Base-by-base conservation (phyloP, 2,329 filamentous ascomycete genomes). In the Talaromyces sp. region DNA sequence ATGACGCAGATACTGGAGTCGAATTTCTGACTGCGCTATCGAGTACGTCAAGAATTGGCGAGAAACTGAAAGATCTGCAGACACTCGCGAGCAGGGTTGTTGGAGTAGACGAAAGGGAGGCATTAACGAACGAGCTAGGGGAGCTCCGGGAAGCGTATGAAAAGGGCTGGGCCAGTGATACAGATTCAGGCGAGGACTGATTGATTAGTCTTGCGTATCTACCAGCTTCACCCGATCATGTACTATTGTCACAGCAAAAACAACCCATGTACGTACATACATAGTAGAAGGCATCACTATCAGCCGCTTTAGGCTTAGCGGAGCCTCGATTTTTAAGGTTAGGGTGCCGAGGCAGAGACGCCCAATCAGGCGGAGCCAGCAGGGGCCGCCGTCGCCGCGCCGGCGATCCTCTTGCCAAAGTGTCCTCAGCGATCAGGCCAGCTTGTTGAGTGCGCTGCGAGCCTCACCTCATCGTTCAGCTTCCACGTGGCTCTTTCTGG, bases 121-220 rank as follows among this genome's bases (percentile, higher is more conserved):
- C 82, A 2, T 80, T 98, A n/a, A 85, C 86, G 53, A 95, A 96
- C 70, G 87, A 89, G 13, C 80, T 99, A 44, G 87, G 89, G 27
- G 88, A 90, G 63, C 87, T 98, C 69, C 88, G 89, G 1, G 93
- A 96, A 70, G 90, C 90, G 63, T 98, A 97, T 73, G 87, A 91
- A 67, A 91, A 95, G 64, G 92, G 92, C 1, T 96, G 91, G 90
- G 87, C 86, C 13, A 92, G 89, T 69, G 91, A 87, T 58, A 76
- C 73, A 22, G 78, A 80, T 33, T 74, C 73, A 51, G 77, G 75
- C 17, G 75, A 79, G 4, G 28, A 30, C 28, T 63, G 78, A 80
- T 64, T 77, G 68, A 63, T 65, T 65, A 27, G 5, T 13, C 36
- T 10, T 17, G 22, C 13, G 25, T 27, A 15, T 44, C 42, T 19